Conservation (phyloP, 768 basidiomycete species). For the Inosperma sp. region DNA sequence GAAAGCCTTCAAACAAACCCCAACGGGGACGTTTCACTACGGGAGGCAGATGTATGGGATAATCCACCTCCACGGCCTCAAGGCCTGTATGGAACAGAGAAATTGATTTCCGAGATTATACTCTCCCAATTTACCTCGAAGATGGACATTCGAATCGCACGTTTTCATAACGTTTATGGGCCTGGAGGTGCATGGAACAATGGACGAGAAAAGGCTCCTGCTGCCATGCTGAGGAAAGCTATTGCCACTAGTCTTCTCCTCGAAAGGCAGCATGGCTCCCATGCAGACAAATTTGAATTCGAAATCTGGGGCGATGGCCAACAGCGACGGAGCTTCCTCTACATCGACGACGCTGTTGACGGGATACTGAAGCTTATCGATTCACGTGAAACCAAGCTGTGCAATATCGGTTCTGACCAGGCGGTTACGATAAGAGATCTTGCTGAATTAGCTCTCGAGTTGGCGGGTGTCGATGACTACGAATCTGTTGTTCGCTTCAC, state of each 20-base stretch:
- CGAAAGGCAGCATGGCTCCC: background rate
- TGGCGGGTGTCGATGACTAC: conserved; percentile 26
- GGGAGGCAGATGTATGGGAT: conserved; percentile 42
- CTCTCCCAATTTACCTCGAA: conserved; percentile 28
- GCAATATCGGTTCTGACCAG: conserved; percentile 52
- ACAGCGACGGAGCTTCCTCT: conserved; percentile 54
- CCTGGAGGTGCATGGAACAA: conserved; percentile 49
- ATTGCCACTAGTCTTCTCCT: conserved; percentile 28
- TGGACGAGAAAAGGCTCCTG: conserved; percentile 57
- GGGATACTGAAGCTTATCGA: conserved; percentile 41
- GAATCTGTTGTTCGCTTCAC: conserved; percentile 29
- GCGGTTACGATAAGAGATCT: conserved; percentile 41
- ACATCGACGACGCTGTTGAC: conserved; percentile 51
- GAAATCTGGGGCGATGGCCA: conserved; percentile 57
- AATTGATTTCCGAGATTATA: conserved; percentile 47
- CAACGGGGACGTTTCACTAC: conserved; percentile 37
- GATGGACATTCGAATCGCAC: conserved; percentile 43
- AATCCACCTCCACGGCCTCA: conserved; percentile 41
- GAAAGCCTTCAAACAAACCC: conserved; percentile 34
- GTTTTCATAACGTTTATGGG: conserved; percentile 59
- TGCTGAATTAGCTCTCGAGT: conserved; percentile 35
- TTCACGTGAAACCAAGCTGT: conserved; percentile 31
- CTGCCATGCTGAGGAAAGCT: conserved; percentile 53
- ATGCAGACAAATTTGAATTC: no score
- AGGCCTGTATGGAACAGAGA: conserved; percentile 58